Conservation (phyloP, 1,284 basidiomycete genomes). For the Tilletia caries region DNA sequence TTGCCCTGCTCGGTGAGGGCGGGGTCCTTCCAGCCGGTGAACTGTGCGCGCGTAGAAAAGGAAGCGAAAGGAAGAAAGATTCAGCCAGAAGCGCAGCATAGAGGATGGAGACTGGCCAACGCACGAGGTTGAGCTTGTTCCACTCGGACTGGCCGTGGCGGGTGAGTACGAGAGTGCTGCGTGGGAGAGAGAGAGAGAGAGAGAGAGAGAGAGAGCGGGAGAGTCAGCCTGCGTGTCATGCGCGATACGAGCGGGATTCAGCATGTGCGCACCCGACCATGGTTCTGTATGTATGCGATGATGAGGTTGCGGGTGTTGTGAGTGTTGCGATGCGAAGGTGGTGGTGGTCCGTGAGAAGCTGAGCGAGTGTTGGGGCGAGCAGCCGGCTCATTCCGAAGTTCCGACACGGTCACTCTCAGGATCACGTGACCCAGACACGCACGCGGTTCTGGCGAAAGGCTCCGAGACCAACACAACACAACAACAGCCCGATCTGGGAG, state of each 20-base stretch:
- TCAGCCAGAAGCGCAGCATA: background rate
- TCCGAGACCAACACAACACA: no score
- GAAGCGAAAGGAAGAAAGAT: background rate
- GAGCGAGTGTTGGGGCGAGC: background rate
- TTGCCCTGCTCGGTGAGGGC: constrained; percentile 50
- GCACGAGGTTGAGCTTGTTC: constrained; percentile 53
- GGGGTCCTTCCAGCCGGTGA: constrained; percentile 54
- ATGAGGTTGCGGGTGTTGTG: background rate
- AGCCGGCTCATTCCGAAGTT: background rate
- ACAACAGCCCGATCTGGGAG: no score
- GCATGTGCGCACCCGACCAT: constrained; percentile 11
- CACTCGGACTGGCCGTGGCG: constrained; percentile 54
- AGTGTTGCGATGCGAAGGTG: background rate
- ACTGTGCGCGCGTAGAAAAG: constrained; percentile 28
- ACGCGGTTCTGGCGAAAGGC: no score
- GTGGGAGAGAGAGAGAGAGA: background rate
- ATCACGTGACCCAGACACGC: no score
- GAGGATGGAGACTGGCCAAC: constrained; percentile 9
- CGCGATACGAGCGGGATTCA: background rate
- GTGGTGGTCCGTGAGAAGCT: constrained; percentile 1
- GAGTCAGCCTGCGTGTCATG: background rate
- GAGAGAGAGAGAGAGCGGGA: no score
- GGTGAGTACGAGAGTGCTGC: constrained; percentile 50
- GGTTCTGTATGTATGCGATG: background rate
- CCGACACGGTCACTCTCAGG: no score